A percentile compares a stretch with the other conserved stretches of the same genome.
Conservation (phyloP, 768 basidiomycete genomes). For the Candolleomyces aberdarensis region DNA sequence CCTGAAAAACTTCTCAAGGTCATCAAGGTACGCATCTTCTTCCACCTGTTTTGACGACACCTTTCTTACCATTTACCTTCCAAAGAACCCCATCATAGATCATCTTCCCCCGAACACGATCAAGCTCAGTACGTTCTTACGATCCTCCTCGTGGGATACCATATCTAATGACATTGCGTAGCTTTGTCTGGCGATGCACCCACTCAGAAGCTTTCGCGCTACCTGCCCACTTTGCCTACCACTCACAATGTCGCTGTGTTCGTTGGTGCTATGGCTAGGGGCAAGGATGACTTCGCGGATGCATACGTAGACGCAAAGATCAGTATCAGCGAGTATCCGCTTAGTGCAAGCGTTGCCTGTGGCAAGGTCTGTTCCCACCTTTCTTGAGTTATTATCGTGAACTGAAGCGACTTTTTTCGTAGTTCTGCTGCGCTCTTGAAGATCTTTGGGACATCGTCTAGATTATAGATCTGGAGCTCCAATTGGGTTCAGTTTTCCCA, state of each 20-base stretch:
- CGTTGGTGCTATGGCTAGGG: conserved; percentile 97
- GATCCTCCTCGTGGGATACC: conserved; percentile 4
- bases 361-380: conserved; percentile 70
- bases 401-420: background rate
- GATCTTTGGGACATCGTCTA: conserved; percentile 93
- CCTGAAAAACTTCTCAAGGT: conserved; percentile 97
- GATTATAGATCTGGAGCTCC: no score
- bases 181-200: conserved; percentile 92
- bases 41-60: background rate
- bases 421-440: conserved; percentile 92
- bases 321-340: conserved; percentile 88
- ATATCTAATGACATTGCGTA: conserved; percentile 24
- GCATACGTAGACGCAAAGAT: conserved; percentile 94
- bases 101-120: conserved; percentile 94
- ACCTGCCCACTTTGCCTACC: conserved; percentile 80
- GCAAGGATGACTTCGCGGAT: conserved; percentile 96
- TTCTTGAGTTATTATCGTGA: background rate
- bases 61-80: background rate
- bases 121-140: conserved; percentile 77
- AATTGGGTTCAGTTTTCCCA: background rate
- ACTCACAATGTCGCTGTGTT: conserved; percentile 92
- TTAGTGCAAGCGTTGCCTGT: conserved; percentile 93
- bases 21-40: conserved; percentile 65
- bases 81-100: conserved; percentile 88
- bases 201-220: conserved; percentile 75